Percentiles rank a stretch among this genome's conserved stretches.
Evolutionary conservation across 495 filamentous ascomycete genomes (phyloP).

Genomic region (Penicillium crystallinum): DNA sequence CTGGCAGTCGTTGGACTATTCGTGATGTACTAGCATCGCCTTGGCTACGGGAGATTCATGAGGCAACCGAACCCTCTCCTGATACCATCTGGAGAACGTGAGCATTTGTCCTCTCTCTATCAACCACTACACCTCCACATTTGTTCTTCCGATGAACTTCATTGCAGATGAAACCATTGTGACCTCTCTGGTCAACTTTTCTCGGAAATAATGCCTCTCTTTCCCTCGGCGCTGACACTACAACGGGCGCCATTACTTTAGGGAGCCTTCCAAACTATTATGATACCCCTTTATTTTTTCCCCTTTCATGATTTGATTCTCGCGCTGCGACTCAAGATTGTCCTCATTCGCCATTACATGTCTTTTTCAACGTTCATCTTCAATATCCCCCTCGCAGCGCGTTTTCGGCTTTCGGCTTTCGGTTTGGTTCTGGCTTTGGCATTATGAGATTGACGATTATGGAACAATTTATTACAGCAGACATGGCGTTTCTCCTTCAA

Average conservation of each 20-base stretch:
- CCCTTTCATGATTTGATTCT: background rate
- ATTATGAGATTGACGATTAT: slow-evolving; percentile 3
- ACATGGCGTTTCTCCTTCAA: background rate
- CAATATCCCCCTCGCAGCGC: slow-evolving; percentile 3
- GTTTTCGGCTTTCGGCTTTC: background rate
- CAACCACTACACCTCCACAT: background rate
- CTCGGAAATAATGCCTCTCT: background rate
- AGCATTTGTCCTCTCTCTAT: background rate
- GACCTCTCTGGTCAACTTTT: background rate
- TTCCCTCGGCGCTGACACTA: slow-evolving; percentile 3
- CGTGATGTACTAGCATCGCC: slow-evolving; percentile 47
- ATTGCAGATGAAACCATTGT: background rate
- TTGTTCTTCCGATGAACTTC: too few relatives aligned
- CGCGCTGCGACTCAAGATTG: background rate
- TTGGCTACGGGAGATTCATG: slow-evolving; percentile 47
- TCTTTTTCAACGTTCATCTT: background rate
- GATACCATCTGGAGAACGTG: slow-evolving; percentile 37
- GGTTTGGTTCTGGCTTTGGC: background rate
- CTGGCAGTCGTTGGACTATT: slow-evolving; percentile 49
- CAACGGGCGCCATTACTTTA: slow-evolving; percentile 2
- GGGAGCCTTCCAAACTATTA: background rate
- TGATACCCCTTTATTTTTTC: slow-evolving; percentile 18
- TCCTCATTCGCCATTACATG: background rate
- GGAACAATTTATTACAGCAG: background rate
- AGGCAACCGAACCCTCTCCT: slow-evolving; percentile 20